Evolutionary conservation across 2,329 filamentous ascomycete species (phyloP).

Genomic region (Cercospora sesami): DNA sequence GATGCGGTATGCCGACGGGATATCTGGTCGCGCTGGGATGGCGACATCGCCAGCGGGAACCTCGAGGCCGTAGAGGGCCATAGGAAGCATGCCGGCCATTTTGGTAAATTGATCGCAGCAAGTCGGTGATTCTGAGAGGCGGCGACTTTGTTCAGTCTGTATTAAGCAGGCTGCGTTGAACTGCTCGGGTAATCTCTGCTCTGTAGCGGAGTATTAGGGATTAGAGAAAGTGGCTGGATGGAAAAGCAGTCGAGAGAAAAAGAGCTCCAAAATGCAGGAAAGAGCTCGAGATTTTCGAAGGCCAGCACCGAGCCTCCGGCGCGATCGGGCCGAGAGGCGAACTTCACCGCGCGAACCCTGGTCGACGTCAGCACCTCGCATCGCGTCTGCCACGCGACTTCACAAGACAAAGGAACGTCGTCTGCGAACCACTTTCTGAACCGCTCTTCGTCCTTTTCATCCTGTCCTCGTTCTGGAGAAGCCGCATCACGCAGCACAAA

Average conservation of each 20-base stretch:
- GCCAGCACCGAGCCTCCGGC: constrained; percentile 3
- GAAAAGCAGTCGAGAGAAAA: constrained; percentile 3
- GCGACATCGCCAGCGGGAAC: constrained; percentile 82
- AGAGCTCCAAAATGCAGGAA: constrained; percentile 2
- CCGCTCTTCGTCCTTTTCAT: neutral
- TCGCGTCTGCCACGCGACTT: constrained; percentile 3
- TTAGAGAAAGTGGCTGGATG: neutral
- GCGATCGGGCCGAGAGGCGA: constrained; percentile 2
- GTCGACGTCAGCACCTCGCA: constrained; percentile 11
- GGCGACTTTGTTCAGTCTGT: constrained; percentile 25
- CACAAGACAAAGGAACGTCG: constrained; percentile 1
- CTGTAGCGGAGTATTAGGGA: neutral
- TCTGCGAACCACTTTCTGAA: neutral
- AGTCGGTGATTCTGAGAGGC: neutral
- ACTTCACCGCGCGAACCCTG: neutral
- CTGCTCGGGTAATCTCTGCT: neutral
- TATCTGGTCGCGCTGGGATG: constrained; percentile 74
- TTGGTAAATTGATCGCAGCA: constrained; percentile 7
- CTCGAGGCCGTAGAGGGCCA: constrained; percentile 88
- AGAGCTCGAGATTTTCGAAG: constrained; percentile 9
- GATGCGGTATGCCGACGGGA: constrained; percentile 87
- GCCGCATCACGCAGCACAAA: neutral
- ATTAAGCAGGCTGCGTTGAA: neutral
- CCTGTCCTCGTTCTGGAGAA: neutral
- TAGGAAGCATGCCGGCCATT: constrained; percentile 43